A percentile compares a stretch with the other conserved stretches of the same genome.
phyloP scores from a whole-genome alignment of 306 rosid genomes.

The Fragaria nilgerrensis region DNA sequence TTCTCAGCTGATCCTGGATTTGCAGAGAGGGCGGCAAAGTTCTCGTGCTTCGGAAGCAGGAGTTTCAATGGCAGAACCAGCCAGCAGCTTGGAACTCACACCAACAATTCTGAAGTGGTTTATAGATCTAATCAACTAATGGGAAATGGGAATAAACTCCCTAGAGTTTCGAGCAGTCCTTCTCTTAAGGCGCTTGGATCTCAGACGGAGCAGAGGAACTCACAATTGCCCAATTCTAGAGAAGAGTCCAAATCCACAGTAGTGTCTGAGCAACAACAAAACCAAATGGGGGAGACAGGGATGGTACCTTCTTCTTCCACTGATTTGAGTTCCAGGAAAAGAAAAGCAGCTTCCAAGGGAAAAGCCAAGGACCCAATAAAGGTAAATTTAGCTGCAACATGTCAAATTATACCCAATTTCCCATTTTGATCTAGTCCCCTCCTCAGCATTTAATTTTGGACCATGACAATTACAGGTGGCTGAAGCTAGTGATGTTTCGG shows the following conservation, averaged over 20 bases:
- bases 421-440: not conserved
- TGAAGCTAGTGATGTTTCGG: constrained; percentile 38
- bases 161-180: constrained; percentile 75
- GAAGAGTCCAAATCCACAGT: constrained; percentile 72
- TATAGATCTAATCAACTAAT: constrained; percentile 36
- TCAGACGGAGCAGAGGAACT: constrained; percentile 30
- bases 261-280: constrained; percentile 54
- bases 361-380: constrained; percentile 55
- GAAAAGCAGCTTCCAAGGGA: constrained; percentile 63
- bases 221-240: constrained; percentile 47
- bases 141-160: constrained; percentile 43
- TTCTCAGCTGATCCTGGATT: constrained; percentile 89
- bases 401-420: constrained; percentile 13
- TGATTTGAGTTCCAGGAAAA: constrained; percentile 60
- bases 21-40: constrained; percentile 86
- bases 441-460: not conserved
- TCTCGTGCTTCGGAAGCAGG: constrained; percentile 88
- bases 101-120: constrained; percentile 29
- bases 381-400: constrained; percentile 30
- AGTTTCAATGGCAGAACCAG: constrained; percentile 62
- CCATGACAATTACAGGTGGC: constrained; percentile 28
- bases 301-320: constrained; percentile 26
- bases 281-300: constrained; percentile 41
- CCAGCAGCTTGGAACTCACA: constrained; percentile 42
- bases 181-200: constrained; percentile 64